Conservation (phyloP, 208 protist species). For the Leptomonas pyrrhocoris region DNA sequence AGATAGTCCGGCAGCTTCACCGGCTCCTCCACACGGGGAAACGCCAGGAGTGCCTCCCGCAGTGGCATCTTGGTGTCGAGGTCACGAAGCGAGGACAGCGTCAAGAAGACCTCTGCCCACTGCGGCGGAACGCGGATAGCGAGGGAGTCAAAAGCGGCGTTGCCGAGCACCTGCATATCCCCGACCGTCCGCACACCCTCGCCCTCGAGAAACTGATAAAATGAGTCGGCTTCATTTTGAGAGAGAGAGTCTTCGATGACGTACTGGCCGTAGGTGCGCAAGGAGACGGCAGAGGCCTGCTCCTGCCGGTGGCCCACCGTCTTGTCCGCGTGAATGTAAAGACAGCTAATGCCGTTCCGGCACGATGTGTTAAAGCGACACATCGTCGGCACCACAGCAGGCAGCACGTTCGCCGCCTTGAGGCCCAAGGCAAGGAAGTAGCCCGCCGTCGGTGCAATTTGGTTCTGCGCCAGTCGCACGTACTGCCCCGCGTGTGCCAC, state of each 20-base stretch:
- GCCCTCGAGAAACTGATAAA: slow-evolving; percentile 61
- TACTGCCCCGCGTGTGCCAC: slow-evolving; percentile 40
- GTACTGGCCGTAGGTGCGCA: slow-evolving; percentile 27
- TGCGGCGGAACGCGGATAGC: slow-evolving; percentile 37
- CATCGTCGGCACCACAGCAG: slow-evolving; percentile 71
- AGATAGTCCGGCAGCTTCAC: slow-evolving; percentile 43
- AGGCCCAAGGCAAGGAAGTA: slow-evolving; percentile 80
- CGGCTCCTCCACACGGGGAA: slow-evolving; percentile 52
- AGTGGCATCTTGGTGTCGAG: slow-evolving; percentile 61
- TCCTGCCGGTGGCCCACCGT: slow-evolving; percentile 32
- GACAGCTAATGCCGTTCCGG: slow-evolving; percentile 62
- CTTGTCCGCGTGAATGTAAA: slow-evolving; percentile 81
- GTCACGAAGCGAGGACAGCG: slow-evolving; percentile 58
- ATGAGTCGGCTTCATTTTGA: slow-evolving; percentile 24
- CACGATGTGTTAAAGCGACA: slow-evolving; percentile 78
- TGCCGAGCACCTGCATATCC: slow-evolving; percentile 81
- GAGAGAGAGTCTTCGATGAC: slow-evolving; percentile 22
- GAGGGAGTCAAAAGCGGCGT: slow-evolving; percentile 71
- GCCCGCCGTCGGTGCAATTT: slow-evolving; percentile 72
- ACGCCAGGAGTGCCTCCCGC: slow-evolving; percentile 56
- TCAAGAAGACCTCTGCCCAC: slow-evolving; percentile 60
- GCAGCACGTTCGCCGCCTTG: slow-evolving; percentile 48
- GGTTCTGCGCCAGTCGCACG: slow-evolving; percentile 31
- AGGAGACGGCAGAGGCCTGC: slow-evolving; percentile 22
- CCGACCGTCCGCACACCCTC: slow-evolving; percentile 69